Evolutionary conservation across 208 protist genomes (phyloP).

Genomic region (Leishmania turanica): DNA sequence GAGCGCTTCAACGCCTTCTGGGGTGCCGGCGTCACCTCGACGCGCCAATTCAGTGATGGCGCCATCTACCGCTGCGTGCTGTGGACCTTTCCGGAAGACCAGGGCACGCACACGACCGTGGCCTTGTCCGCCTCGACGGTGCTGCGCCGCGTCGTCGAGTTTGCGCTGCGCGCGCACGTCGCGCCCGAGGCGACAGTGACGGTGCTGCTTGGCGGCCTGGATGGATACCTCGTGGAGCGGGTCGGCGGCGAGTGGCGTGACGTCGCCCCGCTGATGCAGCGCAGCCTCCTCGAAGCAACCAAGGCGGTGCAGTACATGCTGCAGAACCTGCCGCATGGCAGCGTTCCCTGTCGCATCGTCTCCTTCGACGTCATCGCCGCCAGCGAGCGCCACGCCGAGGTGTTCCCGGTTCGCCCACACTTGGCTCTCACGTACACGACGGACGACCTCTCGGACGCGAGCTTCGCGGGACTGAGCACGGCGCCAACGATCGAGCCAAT

Average conservation of each 20-base stretch:
- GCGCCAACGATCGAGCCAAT: constrained; percentile 75
- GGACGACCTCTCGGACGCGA: constrained; percentile 49
- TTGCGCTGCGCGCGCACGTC: constrained; percentile 65
- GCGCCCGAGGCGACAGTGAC: constrained; percentile 33
- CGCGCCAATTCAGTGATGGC: constrained; percentile 87
- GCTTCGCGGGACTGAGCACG: constrained; percentile 59
- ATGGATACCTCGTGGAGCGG: constrained; percentile 65
- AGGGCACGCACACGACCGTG: constrained; percentile 51
- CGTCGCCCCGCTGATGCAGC: constrained; percentile 58
- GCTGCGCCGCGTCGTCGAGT: constrained; percentile 58
- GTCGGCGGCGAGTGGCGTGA: constrained; percentile 82
- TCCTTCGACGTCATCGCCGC: constrained; percentile 75
- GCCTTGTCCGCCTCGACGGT: constrained; percentile 60
- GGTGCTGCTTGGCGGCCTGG: constrained; percentile 64
- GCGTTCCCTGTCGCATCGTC: constrained; percentile 78
- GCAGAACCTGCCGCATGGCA: constrained; percentile 49
- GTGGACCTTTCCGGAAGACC: constrained; percentile 65
- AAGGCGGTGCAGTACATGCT: constrained; percentile 68
- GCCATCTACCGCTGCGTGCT: constrained; percentile 86
- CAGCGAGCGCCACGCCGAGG: constrained; percentile 69
- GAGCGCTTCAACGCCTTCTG: constrained; percentile 83
- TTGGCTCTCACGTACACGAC: constrained; percentile 76
- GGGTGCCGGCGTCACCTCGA: constrained; percentile 67
- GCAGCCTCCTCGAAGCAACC: constrained; percentile 59
- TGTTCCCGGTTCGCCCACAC: constrained; percentile 81